Evolutionary conservation across 129 eudicot genomes (phyloP), one percentile per base, ranked within the genome.

Genomic region (Sambucus nigra): DNA sequence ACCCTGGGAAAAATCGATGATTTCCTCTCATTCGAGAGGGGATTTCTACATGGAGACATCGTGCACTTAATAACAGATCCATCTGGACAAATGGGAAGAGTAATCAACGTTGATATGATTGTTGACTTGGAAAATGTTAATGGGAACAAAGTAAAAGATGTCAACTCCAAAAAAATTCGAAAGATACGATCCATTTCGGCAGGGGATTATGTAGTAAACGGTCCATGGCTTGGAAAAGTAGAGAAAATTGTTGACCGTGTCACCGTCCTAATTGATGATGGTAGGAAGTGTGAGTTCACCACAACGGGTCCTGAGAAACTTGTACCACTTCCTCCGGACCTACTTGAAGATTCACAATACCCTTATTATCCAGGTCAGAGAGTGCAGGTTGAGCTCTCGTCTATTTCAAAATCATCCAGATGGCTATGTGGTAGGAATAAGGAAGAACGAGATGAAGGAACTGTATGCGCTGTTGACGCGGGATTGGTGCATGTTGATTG

Each of bases 291-390:
- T 63, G 80, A 79, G 28, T 70, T 76, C 35, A 56, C 66, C 15
- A 48, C 77, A 23, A 47, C 57, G 32, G 84, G 83, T 1, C 65
- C 61, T 6, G 87, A 78, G 42, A 77, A 73, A 54, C 78, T 91
- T 28, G 23, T 69, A 25, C 73, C 91, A 5, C 27, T 80, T 25
- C 82, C 84, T 45, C 76, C 78, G 0, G 88, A 91, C 40, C 20
- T 77, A 17, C 64, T 86, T 32, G 99, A 91, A 21, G 99, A 82
- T 54, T 75, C 81, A 29, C 86, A 77, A 16, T 80, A 72, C 80
- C 82, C 86, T 21, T 91, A 72, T 61, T 87, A 85, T 55, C 99
- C 99, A 0, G 99, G 99, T 8, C 99, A 86, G 52, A 75, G 91
- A 55, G 87, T 91, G 59, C 73, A 59, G 49, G 62, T 79, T 18